Base-by-base conservation (phyloP, 805 yeast species). In the Ogataea neopini region DNA sequence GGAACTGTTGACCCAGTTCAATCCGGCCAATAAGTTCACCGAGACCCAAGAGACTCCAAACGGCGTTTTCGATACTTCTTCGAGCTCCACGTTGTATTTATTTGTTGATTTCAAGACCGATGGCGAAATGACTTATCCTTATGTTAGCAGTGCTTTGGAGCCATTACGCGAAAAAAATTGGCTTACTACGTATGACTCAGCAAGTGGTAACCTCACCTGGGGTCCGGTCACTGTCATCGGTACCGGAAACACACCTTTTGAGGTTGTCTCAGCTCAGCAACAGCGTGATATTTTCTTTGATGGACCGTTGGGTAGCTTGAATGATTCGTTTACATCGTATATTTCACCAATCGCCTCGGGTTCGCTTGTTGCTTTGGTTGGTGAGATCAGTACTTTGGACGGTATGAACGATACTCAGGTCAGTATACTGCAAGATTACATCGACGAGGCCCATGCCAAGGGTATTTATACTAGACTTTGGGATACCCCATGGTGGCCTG, bases 401-500 rank as follows among this genome's bases (percentile, higher is more conserved):
- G 73, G 76, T 2, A 64, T 80, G 32, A 63, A 61, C 18, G 51
- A 49, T 0, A 56, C 55, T 0, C 79, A 79, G 48, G 46, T 58
- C 36, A 47, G 36, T 1, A 54, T 25, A 9, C 51, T 78, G 19
- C 52, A 53, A 18, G 29, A 48, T 3, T 53, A 52, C 22, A 62
- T 79, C 17, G 64, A 66, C 8, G 43, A 48, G 13, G 83, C 87
- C 1, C 88, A 83, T 54, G 57, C 63, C 2, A 49, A 66, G 41
- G 79, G 80, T 10, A 57, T 84, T 34, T 71, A 74, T 53, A 77
- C 88, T 0, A 69, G 92, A 47, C 68, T 84, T 25, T 86, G 91
- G 91, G 90, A 83, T 15, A 81, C 81, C 7, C 83, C 88, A 1
- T 70, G 71, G 43, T 84, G 89, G 89, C 90, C 91, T 3, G 60